phyloP scores from a whole-genome alignment of 352 stramenopile species.

The Elongisporangium undulatum region DNA sequence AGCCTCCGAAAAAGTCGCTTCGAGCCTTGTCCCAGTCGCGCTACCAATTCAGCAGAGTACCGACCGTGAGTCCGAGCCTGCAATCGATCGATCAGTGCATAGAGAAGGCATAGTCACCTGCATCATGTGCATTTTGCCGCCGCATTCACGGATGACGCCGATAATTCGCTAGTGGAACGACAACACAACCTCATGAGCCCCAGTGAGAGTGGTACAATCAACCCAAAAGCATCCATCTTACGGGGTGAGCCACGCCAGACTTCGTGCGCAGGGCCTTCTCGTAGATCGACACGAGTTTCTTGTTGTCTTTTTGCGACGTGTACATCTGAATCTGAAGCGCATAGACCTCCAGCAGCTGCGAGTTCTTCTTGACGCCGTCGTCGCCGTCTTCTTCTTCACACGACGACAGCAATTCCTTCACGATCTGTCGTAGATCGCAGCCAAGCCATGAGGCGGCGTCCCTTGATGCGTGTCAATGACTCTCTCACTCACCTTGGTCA shows the following conservation, averaged over 20 bases:
- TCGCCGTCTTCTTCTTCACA: slow-evolving; percentile 84
- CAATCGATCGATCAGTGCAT: too few species aligned
- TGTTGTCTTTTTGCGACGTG: slow-evolving; percentile 90
- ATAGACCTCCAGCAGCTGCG: slow-evolving; percentile 91
- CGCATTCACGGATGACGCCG: slow-evolving; percentile 93
- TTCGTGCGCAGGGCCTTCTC: slow-evolving; percentile 89
- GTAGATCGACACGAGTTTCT: slow-evolving; percentile 92
- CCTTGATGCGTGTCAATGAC: too few species aligned
- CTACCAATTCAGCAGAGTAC: too few species aligned
- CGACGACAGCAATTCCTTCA: slow-evolving; percentile 83
- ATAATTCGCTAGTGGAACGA: slow-evolving; percentile 74
- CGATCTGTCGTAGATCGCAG: slow-evolving; percentile 48
- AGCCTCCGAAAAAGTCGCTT: slow-evolving; percentile 94
- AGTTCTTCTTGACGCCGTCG: slow-evolving; percentile 82
- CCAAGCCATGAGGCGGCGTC: too few species aligned
- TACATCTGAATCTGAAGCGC: slow-evolving; percentile 93
- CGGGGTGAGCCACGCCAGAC: slow-evolving; percentile 86
- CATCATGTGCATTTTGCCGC: slow-evolving; percentile 97
- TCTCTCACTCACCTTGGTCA: slow-evolving; percentile 50
- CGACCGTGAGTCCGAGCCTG: not conserved
- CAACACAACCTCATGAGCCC: not conserved
- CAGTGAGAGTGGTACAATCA: too few species aligned
- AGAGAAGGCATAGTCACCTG: slow-evolving; percentile 22
- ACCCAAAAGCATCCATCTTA: too few species aligned
- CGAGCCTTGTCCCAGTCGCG: slow-evolving; percentile 91